These are phyloP conservation scores for Boeremia lycopersici DNA, from an alignment of 2,329 filamentous ascomycete species.

Conservation along the genomic window DNA sequence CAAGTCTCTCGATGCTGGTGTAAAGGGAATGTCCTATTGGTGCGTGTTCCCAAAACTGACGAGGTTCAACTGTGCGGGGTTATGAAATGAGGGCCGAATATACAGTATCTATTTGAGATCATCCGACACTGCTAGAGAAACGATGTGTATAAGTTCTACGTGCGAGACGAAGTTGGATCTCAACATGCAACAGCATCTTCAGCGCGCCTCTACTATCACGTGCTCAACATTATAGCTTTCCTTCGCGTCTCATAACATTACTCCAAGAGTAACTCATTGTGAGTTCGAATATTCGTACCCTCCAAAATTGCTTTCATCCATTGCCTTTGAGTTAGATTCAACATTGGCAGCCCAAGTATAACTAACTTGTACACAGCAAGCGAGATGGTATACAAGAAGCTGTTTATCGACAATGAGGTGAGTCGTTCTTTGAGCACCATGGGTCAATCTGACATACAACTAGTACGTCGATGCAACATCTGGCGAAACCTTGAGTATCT, in stretches of 20 bases:
- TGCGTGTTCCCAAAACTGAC: neutral
- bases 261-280: no score
- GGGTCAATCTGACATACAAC: neutral
- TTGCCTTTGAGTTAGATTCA: no score
- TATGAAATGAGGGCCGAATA: no score
- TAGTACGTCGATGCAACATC: constrained; percentile 34
- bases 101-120: neutral
- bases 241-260: no score
- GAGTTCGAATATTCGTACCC: no score
- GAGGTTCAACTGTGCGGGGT: neutral
- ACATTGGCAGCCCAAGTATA: neutral
- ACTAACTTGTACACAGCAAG: neutral
- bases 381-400: constrained; percentile 23
- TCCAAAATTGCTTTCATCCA: neutral
- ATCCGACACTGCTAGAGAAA: neutral
- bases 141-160: neutral
- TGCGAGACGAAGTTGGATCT: neutral
- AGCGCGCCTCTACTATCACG: no score
- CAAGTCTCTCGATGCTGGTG: neutral
- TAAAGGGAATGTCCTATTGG: neutral
- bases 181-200: neutral
- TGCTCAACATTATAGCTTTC: no score
- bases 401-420: constrained; percentile 41
- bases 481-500: constrained; percentile 27
- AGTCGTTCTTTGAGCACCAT: neutral